Conservation (phyloP, 1,139 yeast species). For the Yamadazyma blattariae region DNA sequence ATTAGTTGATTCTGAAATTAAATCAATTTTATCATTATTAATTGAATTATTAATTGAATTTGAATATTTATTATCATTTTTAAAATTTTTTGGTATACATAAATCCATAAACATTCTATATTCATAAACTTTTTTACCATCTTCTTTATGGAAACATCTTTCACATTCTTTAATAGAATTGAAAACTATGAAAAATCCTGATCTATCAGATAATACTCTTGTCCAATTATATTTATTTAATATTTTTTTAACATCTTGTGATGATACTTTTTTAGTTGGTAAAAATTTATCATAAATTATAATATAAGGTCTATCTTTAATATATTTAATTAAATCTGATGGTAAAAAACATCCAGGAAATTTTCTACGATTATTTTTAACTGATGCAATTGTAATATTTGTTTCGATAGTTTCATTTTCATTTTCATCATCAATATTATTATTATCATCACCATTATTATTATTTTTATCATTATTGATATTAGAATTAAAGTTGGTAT, state of each 20-base stretch:
- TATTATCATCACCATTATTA: too few relatives aligned
- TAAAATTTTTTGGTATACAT: slow-evolving; percentile 37
- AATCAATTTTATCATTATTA: slow-evolving; percentile 24
- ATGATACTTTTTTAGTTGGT: slow-evolving; percentile 47
- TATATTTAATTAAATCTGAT: slow-evolving; percentile 40
- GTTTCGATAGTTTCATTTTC: slow-evolving; percentile 10
- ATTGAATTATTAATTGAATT: slow-evolving; percentile 1
- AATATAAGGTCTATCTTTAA: slow-evolving; percentile 56
- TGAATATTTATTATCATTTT: slow-evolving; percentile 8
- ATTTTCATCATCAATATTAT: too few relatives aligned
- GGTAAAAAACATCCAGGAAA: slow-evolving; percentile 41
- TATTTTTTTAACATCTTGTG: slow-evolving; percentile 52
- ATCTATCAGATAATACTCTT: slow-evolving; percentile 56
- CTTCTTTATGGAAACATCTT: slow-evolving; percentile 63
- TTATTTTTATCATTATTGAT: too few relatives aligned
- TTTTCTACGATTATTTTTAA: slow-evolving; percentile 28
- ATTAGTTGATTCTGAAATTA: slow-evolving; percentile 57
- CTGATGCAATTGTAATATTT: slow-evolving; percentile 34
- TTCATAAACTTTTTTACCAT: slow-evolving; percentile 53
- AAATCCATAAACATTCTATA: slow-evolving; percentile 58
- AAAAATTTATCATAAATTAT: slow-evolving; percentile 53
- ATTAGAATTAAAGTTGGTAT: too few relatives aligned
- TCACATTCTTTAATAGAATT: slow-evolving; percentile 62
- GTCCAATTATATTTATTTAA: slow-evolving; percentile 62
- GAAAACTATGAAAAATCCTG: slow-evolving; percentile 74